Conservation (phyloP, 176 grass and related monocot species). For the Panicum miliaceum region DNA sequence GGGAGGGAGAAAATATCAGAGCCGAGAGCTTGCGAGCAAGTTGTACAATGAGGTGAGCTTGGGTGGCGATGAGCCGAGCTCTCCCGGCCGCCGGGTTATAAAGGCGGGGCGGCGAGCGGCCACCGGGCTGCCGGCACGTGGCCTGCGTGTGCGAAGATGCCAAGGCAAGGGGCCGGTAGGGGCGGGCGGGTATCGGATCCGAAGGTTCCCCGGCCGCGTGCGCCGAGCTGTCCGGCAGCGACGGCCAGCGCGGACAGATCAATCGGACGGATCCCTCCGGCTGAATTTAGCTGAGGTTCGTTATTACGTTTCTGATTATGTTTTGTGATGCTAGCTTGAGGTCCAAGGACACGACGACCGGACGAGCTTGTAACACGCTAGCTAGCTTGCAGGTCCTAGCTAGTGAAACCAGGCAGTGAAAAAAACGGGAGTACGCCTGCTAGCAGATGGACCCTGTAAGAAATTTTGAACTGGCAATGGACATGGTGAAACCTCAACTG, state of each 20-base stretch:
- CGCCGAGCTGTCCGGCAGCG: slow-evolving; percentile 24
- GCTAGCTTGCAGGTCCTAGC: too few species aligned
- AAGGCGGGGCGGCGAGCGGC: slow-evolving; percentile 21
- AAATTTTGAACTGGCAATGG: too few species aligned
- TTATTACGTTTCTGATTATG: too few species aligned
- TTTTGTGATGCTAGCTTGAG: too few species aligned
- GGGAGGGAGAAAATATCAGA: neutral
- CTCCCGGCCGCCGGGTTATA: slow-evolving; percentile 20
- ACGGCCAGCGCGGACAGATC: slow-evolving; percentile 15
- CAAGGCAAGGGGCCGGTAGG: neutral
- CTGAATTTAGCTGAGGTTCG: too few species aligned
- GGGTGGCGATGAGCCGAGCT: neutral
- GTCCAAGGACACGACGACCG: too few species aligned
- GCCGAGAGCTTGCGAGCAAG: neutral
- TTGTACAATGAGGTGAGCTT: neutral
- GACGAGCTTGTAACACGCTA: too few species aligned
- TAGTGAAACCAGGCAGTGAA: too few species aligned
- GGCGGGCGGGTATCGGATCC: slow-evolving; percentile 5
- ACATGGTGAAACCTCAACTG: too few species aligned
- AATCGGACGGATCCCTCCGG: neutral
- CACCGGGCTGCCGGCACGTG: slow-evolving; percentile 18
- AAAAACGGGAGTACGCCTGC: too few species aligned
- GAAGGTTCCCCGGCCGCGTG: slow-evolving; percentile 31
- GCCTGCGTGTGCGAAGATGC: slow-evolving; percentile 22
- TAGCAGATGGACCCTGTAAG: too few species aligned